A percentile compares a stretch with the other conserved stretches of the same genome.
phyloP scores from a whole-genome alignment of 1,284 basidiomycete species.

The Austroboletus niveus region DNA sequence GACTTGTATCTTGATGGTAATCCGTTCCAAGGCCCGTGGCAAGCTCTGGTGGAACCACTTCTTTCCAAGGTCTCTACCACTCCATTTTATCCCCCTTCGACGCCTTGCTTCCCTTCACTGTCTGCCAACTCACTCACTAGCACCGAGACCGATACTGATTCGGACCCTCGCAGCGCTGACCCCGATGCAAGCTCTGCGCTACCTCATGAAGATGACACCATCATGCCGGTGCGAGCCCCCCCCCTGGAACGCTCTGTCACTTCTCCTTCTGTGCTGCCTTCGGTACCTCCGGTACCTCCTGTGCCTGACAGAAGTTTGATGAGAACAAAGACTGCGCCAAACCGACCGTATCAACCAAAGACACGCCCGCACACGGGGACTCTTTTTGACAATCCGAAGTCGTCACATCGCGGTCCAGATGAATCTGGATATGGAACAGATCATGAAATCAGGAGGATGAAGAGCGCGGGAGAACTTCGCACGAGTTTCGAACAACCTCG shows the following conservation, averaged over 20 bases:
- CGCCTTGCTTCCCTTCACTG: constrained; percentile 54
- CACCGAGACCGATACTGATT: constrained; percentile 55
- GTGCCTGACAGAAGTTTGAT: constrained; percentile 46
- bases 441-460: constrained; percentile 77
- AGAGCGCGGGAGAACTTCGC: constrained; percentile 79
- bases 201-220: constrained; percentile 61
- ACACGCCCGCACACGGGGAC: constrained; percentile 31
- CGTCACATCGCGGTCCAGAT: constrained; percentile 32
- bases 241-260: constrained; percentile 50
- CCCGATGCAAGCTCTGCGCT: constrained; percentile 27
- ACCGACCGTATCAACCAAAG: constrained; percentile 57
- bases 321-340: constrained; percentile 71
- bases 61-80: constrained; percentile 60
- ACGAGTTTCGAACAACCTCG: constrained; percentile 39
- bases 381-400: constrained; percentile 23
- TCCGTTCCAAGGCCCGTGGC: constrained; percentile 91
- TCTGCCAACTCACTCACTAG: constrained; percentile 44
- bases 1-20: constrained; percentile 91
- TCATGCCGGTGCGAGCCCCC: constrained; percentile 59
- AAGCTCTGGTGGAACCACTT: constrained; percentile 80
- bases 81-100: constrained; percentile 65
- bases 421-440: constrained; percentile 45
- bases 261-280: constrained; percentile 37
- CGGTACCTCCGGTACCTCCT: constrained; percentile 31
- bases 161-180: constrained; percentile 45